These are phyloP conservation scores for Jaminaea rosea DNA, from an alignment of 1,284 basidiomycete genomes.

Conservation along the genomic window DNA sequence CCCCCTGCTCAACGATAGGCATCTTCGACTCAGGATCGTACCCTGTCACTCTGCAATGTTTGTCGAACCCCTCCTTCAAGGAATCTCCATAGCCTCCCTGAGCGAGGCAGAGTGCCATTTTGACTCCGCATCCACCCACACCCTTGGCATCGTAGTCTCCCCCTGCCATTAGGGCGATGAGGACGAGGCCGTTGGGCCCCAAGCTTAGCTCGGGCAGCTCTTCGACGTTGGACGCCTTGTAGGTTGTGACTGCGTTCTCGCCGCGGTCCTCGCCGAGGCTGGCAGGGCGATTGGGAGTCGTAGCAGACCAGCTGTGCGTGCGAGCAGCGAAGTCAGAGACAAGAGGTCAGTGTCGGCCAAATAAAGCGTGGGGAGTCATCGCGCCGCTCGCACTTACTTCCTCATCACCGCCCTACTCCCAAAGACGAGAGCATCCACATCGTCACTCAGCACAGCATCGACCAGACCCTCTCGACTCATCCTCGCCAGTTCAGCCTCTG, in stretches of 20 bases:
- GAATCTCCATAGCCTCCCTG: conserved; percentile 48
- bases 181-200: conserved; percentile 65
- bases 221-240: not conserved
- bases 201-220: conserved; percentile 46
- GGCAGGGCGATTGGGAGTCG: not conserved
- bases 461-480: conserved; percentile 71
- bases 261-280: not conserved
- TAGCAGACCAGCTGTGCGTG: conserved; percentile 3
- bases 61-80: conserved; percentile 55
- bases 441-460: conserved; percentile 84
- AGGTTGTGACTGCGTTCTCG: not conserved
- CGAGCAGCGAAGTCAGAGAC: not conserved
- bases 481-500: conserved; percentile 88
- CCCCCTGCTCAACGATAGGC: not conserved
- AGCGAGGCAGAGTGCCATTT: conserved; percentile 50
- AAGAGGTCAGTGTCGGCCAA: no score
- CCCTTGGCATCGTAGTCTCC: conserved; percentile 68
- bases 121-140: conserved; percentile 26
- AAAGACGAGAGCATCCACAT: conserved; percentile 84
- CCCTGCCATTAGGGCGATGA: conserved; percentile 75
- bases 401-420: conserved; percentile 73
- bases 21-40: not conserved
- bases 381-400: conserved; percentile 51
- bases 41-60: conserved; percentile 3
- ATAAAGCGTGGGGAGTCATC: no score